Evolutionary conservation across 805 yeast genomes (phyloP).

Genomic region (Nakazawaea ernobii): DNA sequence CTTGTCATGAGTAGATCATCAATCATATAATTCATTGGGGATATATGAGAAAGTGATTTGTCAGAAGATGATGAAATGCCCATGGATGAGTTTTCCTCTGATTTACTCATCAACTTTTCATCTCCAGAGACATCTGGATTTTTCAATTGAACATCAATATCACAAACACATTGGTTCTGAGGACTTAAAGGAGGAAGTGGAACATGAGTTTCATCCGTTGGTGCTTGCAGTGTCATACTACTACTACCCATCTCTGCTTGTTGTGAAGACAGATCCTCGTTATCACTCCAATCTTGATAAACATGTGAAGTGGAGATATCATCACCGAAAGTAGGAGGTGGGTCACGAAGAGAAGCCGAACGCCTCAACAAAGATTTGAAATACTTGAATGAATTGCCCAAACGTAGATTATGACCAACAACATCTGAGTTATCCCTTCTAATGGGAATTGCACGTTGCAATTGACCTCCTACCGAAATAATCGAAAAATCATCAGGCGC

Average conservation of each 20-base stretch:
- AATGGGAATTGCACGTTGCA: conserved; percentile 16
- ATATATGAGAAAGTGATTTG: neutral
- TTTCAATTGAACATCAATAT: neutral
- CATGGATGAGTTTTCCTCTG: neutral
- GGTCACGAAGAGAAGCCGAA: neutral
- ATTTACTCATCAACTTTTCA: neutral
- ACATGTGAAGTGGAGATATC: neutral
- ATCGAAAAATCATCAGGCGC: no score
- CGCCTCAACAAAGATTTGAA: neutral
- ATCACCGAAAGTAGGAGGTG: neutral
- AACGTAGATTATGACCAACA: neutral
- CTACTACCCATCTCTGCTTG: neutral
- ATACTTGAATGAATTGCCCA: neutral
- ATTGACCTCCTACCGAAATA: conserved; percentile 12
- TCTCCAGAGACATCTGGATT: neutral
- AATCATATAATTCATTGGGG: neutral
- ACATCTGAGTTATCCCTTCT: conserved; percentile 15
- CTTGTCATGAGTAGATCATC: neutral
- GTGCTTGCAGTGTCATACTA: no score
- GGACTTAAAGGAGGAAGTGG: neutral
- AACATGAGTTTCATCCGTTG: no score
- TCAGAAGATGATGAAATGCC: neutral
- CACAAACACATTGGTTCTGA: neutral
- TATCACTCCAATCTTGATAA: no score
- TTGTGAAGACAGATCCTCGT: neutral